These are phyloP conservation scores for Mucor piriformis DNA, from an alignment of 371 early-diverging fungal species.

Conservation along the genomic window DNA sequence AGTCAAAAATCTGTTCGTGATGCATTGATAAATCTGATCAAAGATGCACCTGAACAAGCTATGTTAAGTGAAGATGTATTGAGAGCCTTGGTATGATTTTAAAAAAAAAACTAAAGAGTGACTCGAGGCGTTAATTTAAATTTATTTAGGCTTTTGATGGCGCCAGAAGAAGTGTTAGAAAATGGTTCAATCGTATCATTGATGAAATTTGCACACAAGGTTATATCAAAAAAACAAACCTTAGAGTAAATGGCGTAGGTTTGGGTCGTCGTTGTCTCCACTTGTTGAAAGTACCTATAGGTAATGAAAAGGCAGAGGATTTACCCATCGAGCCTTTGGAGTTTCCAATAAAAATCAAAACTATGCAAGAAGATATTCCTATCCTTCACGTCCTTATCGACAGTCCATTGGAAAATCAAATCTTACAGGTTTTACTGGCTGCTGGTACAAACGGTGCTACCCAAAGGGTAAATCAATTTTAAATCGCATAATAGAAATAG, in stretches of 20 bases:
- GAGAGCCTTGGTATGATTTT: constrained; percentile 34
- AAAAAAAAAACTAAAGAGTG: background rate
- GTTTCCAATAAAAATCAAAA: constrained; percentile 12
- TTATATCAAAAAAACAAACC: constrained; percentile 21
- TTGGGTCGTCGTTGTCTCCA: constrained; percentile 26
- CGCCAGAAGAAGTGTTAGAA: constrained; percentile 9
- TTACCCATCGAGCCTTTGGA: background rate
- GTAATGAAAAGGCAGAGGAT: background rate
- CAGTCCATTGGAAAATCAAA: constrained; percentile 20
- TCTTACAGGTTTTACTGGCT: constrained; percentile 17
- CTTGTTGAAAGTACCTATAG: constrained; percentile 11
- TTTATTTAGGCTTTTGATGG: constrained; percentile 37
- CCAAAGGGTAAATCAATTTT: constrained; percentile 19
- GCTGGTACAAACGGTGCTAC: constrained; percentile 27
- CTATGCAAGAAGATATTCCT: constrained; percentile 1
- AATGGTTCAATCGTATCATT: constrained; percentile 42
- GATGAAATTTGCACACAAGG: constrained; percentile 27
- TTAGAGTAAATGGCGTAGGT: constrained; percentile 6
- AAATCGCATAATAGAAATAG: background rate
- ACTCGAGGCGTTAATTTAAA: background rate
- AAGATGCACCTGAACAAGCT: constrained; percentile 29
- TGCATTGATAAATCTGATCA: constrained; percentile 24
- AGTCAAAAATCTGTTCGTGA: constrained; percentile 8
- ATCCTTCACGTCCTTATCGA: constrained; percentile 16
- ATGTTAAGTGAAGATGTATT: constrained; percentile 38